Evolutionary conservation across 2,329 filamentous ascomycete species (phyloP), one percentile per base, ranked within the genome.

Genomic region (Didymella lethalis): DNA sequence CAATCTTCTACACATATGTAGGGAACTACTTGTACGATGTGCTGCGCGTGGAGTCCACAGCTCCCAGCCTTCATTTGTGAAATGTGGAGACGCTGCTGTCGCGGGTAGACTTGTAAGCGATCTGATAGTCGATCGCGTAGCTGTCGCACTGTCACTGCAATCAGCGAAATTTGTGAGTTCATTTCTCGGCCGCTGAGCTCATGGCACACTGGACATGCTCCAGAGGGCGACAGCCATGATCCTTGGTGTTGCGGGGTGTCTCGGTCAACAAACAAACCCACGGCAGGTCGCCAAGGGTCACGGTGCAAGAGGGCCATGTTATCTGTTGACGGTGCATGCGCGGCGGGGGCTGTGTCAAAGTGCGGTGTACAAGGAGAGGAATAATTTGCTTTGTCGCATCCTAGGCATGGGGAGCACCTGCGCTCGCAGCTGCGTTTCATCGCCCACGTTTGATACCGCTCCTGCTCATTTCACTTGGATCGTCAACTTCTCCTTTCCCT

Each of bases 361-460:
- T 51, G 41, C 56, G 50, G 50, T 59, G 56, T 54, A 54, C 46
- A 26, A 54, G 51, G 46, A 36, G 31, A 28, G 52, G 45, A 45
- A 41, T 34, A 50, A 67, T 62, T 67, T 68, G 60, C 61, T 55
- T 62, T 63, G 67, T 67, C 62, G 46, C 56, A 59, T 59, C 43
- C 58, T 62, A 26, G 63, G 44, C 32, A 20, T 53, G 31, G 66
- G 66, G 66, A 70, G 67, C 67, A 61, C 62, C 58, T 59, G 62
- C 57, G 57, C 52, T 51, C 51, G 62, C 62, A 59, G 38, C 14
- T 50, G 43, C 57, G 41, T 44, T 51, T 34, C 51, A 50, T 58
- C 59, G 54, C 57, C 59, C 53, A 51, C 47, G 52, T 59, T 62
- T 56, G 56, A 60, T 51, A 63, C 54, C 40, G 52, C 41, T 31